Evolutionary conservation across 2,329 filamentous ascomycete genomes (phyloP), one percentile per base, ranked within the genome.

Genomic region (Claviceps humidiphila): DNA sequence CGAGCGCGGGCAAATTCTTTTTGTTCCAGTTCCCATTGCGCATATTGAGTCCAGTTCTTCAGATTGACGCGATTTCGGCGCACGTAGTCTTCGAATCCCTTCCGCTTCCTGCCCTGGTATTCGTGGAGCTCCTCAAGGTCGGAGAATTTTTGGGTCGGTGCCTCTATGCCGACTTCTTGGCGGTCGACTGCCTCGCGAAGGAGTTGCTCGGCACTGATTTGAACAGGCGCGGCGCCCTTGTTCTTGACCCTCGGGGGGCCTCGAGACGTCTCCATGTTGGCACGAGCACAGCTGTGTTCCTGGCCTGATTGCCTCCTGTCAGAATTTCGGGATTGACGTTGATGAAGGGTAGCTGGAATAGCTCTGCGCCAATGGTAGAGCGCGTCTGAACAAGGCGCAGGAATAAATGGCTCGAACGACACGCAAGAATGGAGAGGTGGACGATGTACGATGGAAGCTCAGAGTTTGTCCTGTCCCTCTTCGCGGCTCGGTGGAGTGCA

Each of bases 31-130:
- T 98, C 93, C 88, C 90, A 98, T 60, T 87, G 81, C 52, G 93
- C 91, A 75, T 98, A 98, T 63, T 90, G 87, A 78, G 93, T 89
- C 93, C 93, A 98, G 70, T 97, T 97, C 75, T 95, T 95, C 78
- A 97, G 89, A 64, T 94, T 95, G 66, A 96, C 78, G 63, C 91
- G 75, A 66, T 97, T 97, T 58, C 93, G 86, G 58, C 89, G 84
- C 55, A 97, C 88, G 84, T 97, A 97, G 74, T 95, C 88, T 71
- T 98, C 93, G 61, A 95, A 98, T 64, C 95, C 93, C 68, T 90
- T 93, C 60, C 93, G 80, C 73, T 97, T 97, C 58, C 93, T 82
- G 51, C 90, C 91, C 70, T 98, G 93, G 69, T 87, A 95, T 70
- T 97, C 93, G 73, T 97, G 91, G 47, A 98, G 81, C 74, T 98